Evolutionary conservation across 371 early-diverging fungal species (phyloP), one percentile per base, ranked within the genome.

Genomic region (Parasitella parasitica): DNA sequence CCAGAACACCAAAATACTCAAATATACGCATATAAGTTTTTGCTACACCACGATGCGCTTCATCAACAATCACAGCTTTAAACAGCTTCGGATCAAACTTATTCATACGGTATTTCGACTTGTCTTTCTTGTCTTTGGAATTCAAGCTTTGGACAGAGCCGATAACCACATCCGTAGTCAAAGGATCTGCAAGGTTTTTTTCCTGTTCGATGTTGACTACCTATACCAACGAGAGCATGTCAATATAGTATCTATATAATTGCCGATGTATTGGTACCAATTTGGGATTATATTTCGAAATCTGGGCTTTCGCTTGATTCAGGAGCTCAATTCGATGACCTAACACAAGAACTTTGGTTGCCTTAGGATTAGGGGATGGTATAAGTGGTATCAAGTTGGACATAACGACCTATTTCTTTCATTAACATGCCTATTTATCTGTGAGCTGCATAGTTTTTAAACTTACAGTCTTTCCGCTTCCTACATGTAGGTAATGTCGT

Each of bases 21-120:
- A 96, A 53, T n/a, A 97, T 85, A 11, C 86, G 75, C 11, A 54
- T 43, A 65, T 97, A 97, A 2, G 88, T 81, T 0, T 74, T 60
- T 7, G 96, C 92, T 0, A 93, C 83, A 1, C 94, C 92, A 67
- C 96, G 97, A 61, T 97, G 97, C 0, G 96, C 97, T 86, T 94
- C 94, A 70, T 93, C 97, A 49, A 97, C 92, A 28, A 97, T 83
- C 54, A 97, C 86, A 30, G 87, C 84, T 61, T 97, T 96, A 84
- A 92, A 97, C 8, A 75, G 61, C 9, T 48, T 30, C 2, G 95
- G 94, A 34, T 95, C 82, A 57, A 90, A 92, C 35, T 80, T 75
- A 13, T 67, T 61, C 15, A 95, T 59, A 7, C 95, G 72, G 18
- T 18, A 16, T 20, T 41, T 41, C 3, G 41, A 7, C 8, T 41